phyloP scores from a whole-genome alignment of 495 filamentous ascomycete genomes.

The Baudoinia panamericana region DNA sequence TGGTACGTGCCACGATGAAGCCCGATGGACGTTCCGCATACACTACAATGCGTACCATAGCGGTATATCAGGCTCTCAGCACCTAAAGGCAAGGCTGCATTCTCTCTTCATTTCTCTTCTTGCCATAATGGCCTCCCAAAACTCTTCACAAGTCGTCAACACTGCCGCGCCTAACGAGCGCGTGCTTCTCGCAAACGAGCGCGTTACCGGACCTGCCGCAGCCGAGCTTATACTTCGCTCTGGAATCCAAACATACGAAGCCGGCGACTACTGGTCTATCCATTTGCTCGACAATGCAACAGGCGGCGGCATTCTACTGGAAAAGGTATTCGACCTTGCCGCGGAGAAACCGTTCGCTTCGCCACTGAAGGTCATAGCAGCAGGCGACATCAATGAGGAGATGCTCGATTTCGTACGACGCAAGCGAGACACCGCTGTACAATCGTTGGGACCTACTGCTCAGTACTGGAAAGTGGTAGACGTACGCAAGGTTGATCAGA shows the following conservation, averaged over 20 bases:
- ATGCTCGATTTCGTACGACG: neutral
- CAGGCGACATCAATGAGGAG: conserved; percentile 7
- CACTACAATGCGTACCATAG: no score
- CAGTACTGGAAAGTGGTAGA: conserved; percentile 7
- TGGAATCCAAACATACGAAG: neutral
- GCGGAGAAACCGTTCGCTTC: neutral
- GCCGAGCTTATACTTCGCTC: conserved; percentile 2
- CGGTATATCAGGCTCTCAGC: no score
- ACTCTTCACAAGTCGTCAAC: no score
- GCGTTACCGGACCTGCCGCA: conserved; percentile 4
- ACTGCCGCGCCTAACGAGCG: neutral
- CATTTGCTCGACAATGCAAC: conserved; percentile 7
- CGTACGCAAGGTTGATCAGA: conserved; percentile 5
- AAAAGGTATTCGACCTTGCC: neutral
- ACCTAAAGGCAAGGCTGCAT: no score
- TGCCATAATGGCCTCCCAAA: no score
- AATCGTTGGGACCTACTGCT: no score
- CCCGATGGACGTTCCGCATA: no score
- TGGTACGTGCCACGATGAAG: no score
- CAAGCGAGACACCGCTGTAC: neutral
- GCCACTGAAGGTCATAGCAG: neutral
- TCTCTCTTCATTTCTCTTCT: no score
- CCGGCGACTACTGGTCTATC: neutral
- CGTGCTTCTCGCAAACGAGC: conserved; percentile 3
- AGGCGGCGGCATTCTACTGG: conserved; percentile 4